These are phyloP conservation scores for Alternaria sp. DNA, from an alignment of 2,329 filamentous ascomycete genomes.

Conservation along the genomic window DNA sequence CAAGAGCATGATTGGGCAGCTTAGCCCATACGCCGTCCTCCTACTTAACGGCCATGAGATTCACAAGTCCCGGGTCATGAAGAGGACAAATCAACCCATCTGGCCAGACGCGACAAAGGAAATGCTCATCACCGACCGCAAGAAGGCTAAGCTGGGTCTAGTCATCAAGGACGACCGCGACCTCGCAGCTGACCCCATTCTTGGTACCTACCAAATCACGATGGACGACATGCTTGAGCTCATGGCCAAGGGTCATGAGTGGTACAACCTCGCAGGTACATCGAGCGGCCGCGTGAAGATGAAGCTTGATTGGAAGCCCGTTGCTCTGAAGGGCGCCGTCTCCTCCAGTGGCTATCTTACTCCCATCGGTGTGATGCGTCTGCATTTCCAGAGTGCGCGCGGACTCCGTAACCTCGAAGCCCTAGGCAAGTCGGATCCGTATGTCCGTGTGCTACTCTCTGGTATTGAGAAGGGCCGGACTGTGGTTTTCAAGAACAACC, in stretches of 20 bases:
- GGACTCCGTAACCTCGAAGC: conserved; percentile 92
- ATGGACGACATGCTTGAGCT: conserved; percentile 90
- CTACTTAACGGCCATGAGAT: conserved; percentile 92
- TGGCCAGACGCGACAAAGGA: conserved; percentile 94
- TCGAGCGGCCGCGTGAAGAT: conserved; percentile 88
- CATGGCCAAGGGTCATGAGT: conserved; percentile 92
- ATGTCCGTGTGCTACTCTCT: conserved; percentile 85
- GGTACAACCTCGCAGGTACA: conserved; percentile 86
- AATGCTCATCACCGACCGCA: conserved; percentile 91
- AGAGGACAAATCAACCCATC: conserved; percentile 96
- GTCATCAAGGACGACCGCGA: conserved; percentile 97
- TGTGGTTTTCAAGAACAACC: conserved; percentile 93
- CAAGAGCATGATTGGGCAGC: conserved; percentile 87
- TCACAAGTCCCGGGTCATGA: conserved; percentile 87
- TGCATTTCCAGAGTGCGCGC: conserved; percentile 85
- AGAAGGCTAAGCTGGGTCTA: conserved; percentile 85
- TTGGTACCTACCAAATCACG: conserved; percentile 95
- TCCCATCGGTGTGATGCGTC: conserved; percentile 91
- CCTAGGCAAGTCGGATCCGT: conserved; percentile 96
- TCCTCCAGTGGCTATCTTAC: conserved; percentile 88
- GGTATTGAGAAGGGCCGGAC: conserved; percentile 90
- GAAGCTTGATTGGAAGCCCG: conserved; percentile 92
- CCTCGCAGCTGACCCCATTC: conserved; percentile 77
- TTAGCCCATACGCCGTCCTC: conserved; percentile 89
- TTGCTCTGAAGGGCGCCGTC: conserved; percentile 78